Base-by-base conservation (phyloP, 129 eudicot species). In the Escallonia rubra region DNA sequence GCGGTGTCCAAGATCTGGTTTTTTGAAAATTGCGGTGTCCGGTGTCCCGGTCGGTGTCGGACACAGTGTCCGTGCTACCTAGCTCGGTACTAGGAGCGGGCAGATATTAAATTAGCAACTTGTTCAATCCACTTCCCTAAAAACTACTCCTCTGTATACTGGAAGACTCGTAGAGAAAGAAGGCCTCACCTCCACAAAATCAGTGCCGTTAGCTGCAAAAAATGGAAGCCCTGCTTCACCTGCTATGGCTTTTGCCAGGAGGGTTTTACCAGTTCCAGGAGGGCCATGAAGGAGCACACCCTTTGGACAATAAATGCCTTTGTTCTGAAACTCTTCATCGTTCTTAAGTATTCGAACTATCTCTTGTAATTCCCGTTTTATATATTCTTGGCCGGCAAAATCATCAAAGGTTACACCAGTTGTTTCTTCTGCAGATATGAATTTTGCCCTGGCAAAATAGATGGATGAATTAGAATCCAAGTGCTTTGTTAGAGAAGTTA, bases 181-280 rank as follows among this genome's bases (percentile, higher is more conserved):
- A 54, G 16, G 41, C 44, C 70, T 78, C 60, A 90, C 97, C 95
- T 92, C 98, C 41, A 92, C 98, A 84, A 92, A 92, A 82, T 92
- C 96, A 53, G 98, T 92, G 44, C 98, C 98, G 76, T 86, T 92
- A 53, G 89, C 89, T 54, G 98, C 98, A 53, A 92, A 89, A 66
- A 92, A 92, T 41, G 98, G 98, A 81, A 92, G 91, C 13, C 96
- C 98, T 49, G 98, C 95, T 79, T 92, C 98, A 49, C 98, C 98
- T 73, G 98, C 98, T 66, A 92, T 88, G 60, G 98, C 98, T 84
- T 86, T 92, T 43, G 98, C 98, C 47, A 92, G 77, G 64, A 92
- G 91, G 46, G 98, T 92, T 82, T 92, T 92, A 80, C 98, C 98
- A 51, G 98, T 91, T 69, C 98, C 98, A 74, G 98, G 98, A 10